phyloP scores from a whole-genome alignment of 2,329 filamentous ascomycete genomes.

The Claviceps sorghi region DNA sequence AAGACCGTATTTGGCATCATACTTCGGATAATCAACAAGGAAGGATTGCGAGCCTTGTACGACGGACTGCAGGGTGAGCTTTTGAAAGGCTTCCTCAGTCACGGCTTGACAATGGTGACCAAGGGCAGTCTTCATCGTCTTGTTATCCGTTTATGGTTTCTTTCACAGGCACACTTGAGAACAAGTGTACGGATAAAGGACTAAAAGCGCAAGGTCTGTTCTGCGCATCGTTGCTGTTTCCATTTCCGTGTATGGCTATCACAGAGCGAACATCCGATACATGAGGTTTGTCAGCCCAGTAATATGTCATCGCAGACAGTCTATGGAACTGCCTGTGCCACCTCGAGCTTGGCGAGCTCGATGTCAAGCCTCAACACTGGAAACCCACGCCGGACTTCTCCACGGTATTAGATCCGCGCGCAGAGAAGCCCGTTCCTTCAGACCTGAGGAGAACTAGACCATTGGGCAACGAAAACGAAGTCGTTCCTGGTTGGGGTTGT shows the following conservation, averaged over 20 bases:
- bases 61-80: slow-evolving; percentile 63
- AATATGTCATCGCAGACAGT: neutral
- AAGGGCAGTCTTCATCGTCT: slow-evolving; percentile 64
- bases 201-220: neutral
- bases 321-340: neutral
- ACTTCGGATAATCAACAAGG: slow-evolving; percentile 39
- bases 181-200: slow-evolving; percentile 8
- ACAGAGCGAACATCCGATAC: neutral
- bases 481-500: slow-evolving; percentile 22
- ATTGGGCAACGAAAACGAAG: slow-evolving; percentile 45
- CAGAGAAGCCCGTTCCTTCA: slow-evolving; percentile 87
- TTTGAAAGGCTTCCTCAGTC: slow-evolving; percentile 69
- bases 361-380: slow-evolving; percentile 45
- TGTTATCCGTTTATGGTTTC: slow-evolving; percentile 58
- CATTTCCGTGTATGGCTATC: neutral
- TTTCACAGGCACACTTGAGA: slow-evolving; percentile 20
- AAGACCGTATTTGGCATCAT: slow-evolving; percentile 50
- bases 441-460: slow-evolving; percentile 68
- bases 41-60: slow-evolving; percentile 59
- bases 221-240: neutral
- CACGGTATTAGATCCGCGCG: slow-evolving; percentile 69
- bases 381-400: slow-evolving; percentile 68
- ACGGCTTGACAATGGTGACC: slow-evolving; percentile 75
- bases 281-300: neutral
- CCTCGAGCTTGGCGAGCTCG: neutral